Evolutionary conservation across 495 filamentous ascomycete genomes (phyloP).

Genomic region (Hypoxylon lenormandii): DNA sequence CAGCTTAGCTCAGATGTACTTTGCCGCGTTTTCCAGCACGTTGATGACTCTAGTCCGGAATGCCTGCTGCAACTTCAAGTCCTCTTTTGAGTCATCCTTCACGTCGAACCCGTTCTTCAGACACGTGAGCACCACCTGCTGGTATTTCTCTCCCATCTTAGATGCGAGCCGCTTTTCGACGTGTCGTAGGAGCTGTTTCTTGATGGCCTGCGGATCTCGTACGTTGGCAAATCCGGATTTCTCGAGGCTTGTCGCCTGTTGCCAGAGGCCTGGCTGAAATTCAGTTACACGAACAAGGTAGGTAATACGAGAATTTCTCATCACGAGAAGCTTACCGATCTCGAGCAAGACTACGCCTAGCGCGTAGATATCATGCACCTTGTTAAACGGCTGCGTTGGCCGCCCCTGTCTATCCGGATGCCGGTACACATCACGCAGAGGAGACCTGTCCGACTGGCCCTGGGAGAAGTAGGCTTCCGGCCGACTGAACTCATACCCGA

Average conservation of each 20-base stretch:
- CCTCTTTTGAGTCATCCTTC: slow-evolving; percentile 50
- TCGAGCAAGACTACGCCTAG: slow-evolving; percentile 51
- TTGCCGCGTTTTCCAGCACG: slow-evolving; percentile 43
- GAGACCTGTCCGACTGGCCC: slow-evolving; percentile 37
- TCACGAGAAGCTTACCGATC: slow-evolving; percentile 39
- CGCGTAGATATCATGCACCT: slow-evolving; percentile 55
- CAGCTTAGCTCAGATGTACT: slow-evolving; percentile 10
- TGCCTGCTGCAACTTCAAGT: slow-evolving; percentile 51
- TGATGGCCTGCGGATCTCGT: slow-evolving; percentile 47
- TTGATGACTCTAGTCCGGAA: slow-evolving; percentile 51
- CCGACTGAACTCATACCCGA: slow-evolving; percentile 52
- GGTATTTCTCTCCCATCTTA: slow-evolving; percentile 51
- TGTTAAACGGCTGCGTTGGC: slow-evolving; percentile 45
- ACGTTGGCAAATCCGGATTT: slow-evolving; percentile 44
- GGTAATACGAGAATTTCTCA: neutral
- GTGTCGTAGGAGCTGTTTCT: slow-evolving; percentile 48
- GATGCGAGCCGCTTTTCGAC: slow-evolving; percentile 41
- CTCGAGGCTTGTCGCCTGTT: slow-evolving; percentile 48
- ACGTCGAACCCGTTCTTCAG: slow-evolving; percentile 48
- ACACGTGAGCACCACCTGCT: slow-evolving; percentile 48
- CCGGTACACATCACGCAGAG: slow-evolving; percentile 47
- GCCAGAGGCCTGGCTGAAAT: slow-evolving; percentile 30
- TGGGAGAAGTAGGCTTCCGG: slow-evolving; percentile 44
- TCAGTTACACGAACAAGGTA: neutral
- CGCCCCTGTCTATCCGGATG: slow-evolving; percentile 50